Base-by-base conservation (phyloP, 345 rosid species). In the Conringia planisiliqua region DNA sequence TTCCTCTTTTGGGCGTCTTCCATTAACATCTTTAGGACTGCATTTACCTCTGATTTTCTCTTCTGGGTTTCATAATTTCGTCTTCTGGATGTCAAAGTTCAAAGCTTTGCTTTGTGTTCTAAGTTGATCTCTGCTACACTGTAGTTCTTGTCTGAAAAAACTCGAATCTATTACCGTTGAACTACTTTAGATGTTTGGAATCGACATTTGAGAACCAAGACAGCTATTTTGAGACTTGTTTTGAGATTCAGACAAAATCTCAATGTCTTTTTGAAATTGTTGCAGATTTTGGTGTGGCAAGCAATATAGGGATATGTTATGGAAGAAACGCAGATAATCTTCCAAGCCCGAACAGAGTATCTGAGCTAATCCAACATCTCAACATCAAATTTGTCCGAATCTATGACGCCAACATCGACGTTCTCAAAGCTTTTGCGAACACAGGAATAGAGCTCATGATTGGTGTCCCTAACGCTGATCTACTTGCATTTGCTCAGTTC, bases 301-400 rank as follows among this genome's bases (percentile, higher is more conserved):
- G 96, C 84, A 86, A 71, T 12, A 73, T 92, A 20, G 99, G 99
- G 32, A 83, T 90, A 57, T 95, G 99, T 86, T 90, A 90, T 26
- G 97, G 99, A 77, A 87, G 97, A 82, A 90, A 95, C 71, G 99
- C 97, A 0, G 99, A 95, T 78, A 93, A 95, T 73, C 93, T 95
- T 22, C 97, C 99, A 7, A 92, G 93, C 2, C 93, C 93, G 0
- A 83, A 87, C 73, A 87, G 81, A 80, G 99, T 81, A 13, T 87
- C 83, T 0, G 85, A 89, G 71, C 80, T 92, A 57, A 70, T 89
- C 65, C 85, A 80, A 60, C 91, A 82, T 14, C 96, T 84, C 70
- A 83, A 87, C 78, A 81, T 95, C 65, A 90, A 95, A 73, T 85
- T 80, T 42, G 78, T 89, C 35, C 83, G 99, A 81, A 92, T 95